phyloP scores from a whole-genome alignment of 306 rosid genomes.

The Psophocarpus tetragonolobus region DNA sequence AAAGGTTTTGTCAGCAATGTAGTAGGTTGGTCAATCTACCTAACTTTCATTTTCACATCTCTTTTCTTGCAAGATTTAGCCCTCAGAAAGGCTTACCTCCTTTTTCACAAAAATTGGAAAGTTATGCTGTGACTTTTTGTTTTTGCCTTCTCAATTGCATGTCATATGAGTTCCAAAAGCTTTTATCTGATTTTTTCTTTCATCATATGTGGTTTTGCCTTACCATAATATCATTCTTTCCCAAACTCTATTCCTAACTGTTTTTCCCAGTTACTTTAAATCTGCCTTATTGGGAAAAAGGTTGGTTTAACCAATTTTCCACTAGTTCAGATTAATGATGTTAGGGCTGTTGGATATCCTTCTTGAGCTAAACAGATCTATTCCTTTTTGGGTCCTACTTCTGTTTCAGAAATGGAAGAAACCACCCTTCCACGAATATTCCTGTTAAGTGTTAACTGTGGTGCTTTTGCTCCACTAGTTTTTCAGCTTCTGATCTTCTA shows the following conservation, averaged over 20 bases:
- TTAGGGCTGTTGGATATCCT: neutral
- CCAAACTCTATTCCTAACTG: neutral
- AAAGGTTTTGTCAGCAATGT: conserved; percentile 94
- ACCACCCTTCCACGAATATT: neutral
- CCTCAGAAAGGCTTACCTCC: neutral
- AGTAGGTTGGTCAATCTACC: conserved; percentile 62
- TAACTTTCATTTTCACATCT: neutral
- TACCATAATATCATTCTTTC: neutral
- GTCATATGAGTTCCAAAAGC: conserved; percentile 15
- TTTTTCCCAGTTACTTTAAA: neutral
- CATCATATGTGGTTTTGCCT: neutral
- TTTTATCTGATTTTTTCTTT: conserved; percentile 21
- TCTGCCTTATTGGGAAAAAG: conserved; percentile 7
- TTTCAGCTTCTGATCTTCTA: neutral
- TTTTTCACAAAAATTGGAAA: conserved; percentile 6
- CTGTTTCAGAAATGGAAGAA: conserved; percentile 2
- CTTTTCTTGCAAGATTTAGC: neutral
- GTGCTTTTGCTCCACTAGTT: neutral
- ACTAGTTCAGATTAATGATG: neutral
- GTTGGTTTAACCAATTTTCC: conserved; percentile 24
- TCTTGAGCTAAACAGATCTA: conserved; percentile 15
- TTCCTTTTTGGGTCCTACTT: neutral
- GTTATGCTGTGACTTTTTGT: neutral
- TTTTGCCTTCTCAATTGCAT: neutral
- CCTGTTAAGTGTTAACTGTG: neutral